Conservation (phyloP, 768 basidiomycete genomes). For the Boletus rubescentipes region DNA sequence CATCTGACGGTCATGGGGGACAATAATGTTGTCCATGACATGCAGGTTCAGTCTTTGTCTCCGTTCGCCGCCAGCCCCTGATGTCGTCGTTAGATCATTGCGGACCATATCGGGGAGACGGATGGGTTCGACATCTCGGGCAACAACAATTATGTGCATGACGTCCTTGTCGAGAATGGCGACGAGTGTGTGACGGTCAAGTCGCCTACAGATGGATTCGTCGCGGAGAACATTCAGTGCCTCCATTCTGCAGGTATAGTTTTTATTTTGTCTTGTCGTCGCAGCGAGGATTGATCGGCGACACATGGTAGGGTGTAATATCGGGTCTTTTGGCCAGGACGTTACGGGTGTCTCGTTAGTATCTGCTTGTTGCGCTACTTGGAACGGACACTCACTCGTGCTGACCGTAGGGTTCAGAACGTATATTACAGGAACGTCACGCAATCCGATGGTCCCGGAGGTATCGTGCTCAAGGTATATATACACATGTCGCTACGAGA, state of each 20-base stretch:
- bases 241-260: conserved; percentile 5
- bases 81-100: conserved; percentile 1
- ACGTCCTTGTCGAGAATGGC: conserved; percentile 34
- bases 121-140: conserved; percentile 22
- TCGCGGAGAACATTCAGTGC: conserved; percentile 15
- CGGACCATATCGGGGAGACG: conserved; percentile 13
- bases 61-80: neutral
- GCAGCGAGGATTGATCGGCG: neutral
- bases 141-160: conserved; percentile 34
- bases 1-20: conserved; percentile 10
- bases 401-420: conserved; percentile 2
- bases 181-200: conserved; percentile 37
- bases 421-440: conserved; percentile 12
- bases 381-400: neutral
- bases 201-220: conserved; percentile 25
- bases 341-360: conserved; percentile 1
- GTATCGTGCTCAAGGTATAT: conserved; percentile 11
- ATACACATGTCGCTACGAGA: neutral
- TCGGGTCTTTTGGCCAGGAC: conserved; percentile 9
- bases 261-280: neutral
- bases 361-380: neutral
- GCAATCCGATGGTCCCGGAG: neutral
- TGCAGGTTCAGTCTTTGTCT: neutral
- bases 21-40: conserved; percentile 9
- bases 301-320: conserved; percentile 11